A percentile compares a stretch with the other conserved stretches of the same genome.
Evolutionary conservation across 2,329 filamentous ascomycete species (phyloP).

Genomic region (Fusarium guadeloupense): DNA sequence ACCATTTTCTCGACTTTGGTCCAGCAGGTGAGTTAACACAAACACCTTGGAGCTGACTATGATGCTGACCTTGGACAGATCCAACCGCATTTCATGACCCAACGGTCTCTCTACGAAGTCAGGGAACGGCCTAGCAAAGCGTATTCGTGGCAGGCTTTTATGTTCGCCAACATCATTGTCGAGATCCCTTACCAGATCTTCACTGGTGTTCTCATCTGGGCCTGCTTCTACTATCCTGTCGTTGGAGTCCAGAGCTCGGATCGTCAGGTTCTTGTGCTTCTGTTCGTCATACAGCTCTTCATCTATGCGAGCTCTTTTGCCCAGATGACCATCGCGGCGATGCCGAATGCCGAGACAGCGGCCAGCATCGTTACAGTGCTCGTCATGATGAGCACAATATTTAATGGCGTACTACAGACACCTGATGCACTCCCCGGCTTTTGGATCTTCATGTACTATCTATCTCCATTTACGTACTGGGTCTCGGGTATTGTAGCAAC

Average conservation of each 20-base stretch:
- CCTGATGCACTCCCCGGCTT: conserved; percentile 70
- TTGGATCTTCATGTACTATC: conserved; percentile 80
- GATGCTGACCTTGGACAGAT: conserved; percentile 54
- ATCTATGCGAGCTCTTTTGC: conserved; percentile 77
- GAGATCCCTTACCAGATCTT: conserved; percentile 77
- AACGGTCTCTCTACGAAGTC: conserved; percentile 78
- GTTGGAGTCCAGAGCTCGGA: conserved; percentile 57
- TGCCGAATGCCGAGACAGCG: conserved; percentile 75
- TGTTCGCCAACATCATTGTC: conserved; percentile 74
- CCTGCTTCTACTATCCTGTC: conserved; percentile 74
- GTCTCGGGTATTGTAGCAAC: conserved; percentile 74
- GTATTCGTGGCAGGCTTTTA: conserved; percentile 79
- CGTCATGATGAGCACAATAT: conserved; percentile 66
- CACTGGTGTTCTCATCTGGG: conserved; percentile 69
- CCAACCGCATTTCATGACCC: conserved; percentile 79
- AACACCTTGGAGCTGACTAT: conserved; percentile 50
- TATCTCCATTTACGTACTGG: conserved; percentile 74
- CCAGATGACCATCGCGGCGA: conserved; percentile 75
- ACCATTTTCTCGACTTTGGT: conserved; percentile 79
- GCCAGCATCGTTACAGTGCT: conserved; percentile 69
- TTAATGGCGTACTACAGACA: conserved; percentile 71
- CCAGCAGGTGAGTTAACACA: conserved; percentile 58
- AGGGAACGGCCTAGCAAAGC: conserved; percentile 77
- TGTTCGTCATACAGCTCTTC: conserved; percentile 72
- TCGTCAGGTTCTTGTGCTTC: conserved; percentile 71